Evolutionary conservation across 495 filamentous ascomycete species (phyloP), one percentile per base, ranked within the genome.

Genomic region (Aspergillus sparsus): DNA sequence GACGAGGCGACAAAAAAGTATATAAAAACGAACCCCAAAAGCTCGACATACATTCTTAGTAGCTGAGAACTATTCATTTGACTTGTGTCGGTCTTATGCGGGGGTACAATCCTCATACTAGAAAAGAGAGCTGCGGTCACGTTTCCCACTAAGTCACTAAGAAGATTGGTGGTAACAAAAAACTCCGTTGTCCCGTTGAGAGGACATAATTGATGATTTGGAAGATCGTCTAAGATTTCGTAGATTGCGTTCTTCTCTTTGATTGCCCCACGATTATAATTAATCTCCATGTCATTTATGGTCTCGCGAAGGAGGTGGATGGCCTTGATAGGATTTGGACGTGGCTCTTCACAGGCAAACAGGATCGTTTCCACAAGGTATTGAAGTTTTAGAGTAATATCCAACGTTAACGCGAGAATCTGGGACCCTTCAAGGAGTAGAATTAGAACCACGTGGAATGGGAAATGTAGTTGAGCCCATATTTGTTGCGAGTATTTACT

Each of bases 381-480:
- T 47, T 58, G 68, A 45, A 75, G 55, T 42, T 79, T 79, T 57
- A 79, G 50, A 0, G 74, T 72, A 13, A 77, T 72, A 42, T 79
- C 74, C 31, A 79, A 55, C 5, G 71, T 75, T 39, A 79, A 44
- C 0, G 76, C 74, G 36, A 79, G 68, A 46, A 77, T 76, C 55
- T 77, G 73, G 0, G 72, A 74, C 12, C 85, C 86, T 66, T 87
- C 83, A n/a, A 88, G 74, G 18, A 85, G 76, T 11, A 89, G 80
- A 36, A 88, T 83, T 33, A 89, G 76, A 1, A 81, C 74, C 8
- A 89, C 73, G 67, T 91, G 87, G 63, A 90, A 85, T 9, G 87
- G 87, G 66, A 88, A 87, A 72, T 91, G 89, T 1, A 87, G 69
- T 60, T 85, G 77, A 5, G 83, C 77, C 89, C 88, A 90, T 18